Evolutionary conservation across 2,329 filamentous ascomycete species (phyloP), one percentile per base, ranked within the genome.

Genomic region (Aureobasidium sp.): DNA sequence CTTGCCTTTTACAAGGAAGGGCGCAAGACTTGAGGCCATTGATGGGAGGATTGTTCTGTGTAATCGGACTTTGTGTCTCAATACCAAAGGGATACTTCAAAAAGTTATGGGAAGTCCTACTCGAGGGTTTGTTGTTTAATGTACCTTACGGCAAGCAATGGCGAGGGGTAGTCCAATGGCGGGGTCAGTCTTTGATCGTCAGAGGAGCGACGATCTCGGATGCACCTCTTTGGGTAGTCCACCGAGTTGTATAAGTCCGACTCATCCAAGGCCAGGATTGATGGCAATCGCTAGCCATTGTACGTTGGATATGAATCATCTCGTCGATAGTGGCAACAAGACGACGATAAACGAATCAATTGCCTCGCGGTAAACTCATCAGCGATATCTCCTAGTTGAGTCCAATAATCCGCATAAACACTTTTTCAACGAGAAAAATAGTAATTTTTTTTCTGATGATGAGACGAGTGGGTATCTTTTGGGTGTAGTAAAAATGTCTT

Each of bases 1-100:
- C 68, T 80, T 80, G 9, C 77, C 77, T 15, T 73, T 64, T 4
- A 80, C 74, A 22, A 67, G 68, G 65, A 77, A 79, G 3, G 72
- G 67, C 12, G 41, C 39, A 45, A 49, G n/a, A 27, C 14, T 25
- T 15, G 45, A 49, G 6, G 56, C 48, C 55, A 63, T 63, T 60
- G 9, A 4, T 48, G 31, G 31, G n/a, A n/a, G 34, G 20, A 14
- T 12, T 12, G 7, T n/a, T 44, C 14, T 51, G 17, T 12, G 7
- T 31, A 17, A 34, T 22, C 25, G 15, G 22, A 39, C 11, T 29
- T 39, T 11, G 4, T 31, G 5, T 29, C 20, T 31, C 20, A 25
- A 51, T 20, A 25, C 3, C 6, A 48, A 31, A n/a, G 5, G 3
- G 3, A 9, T 34, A 17, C 2, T 12, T 22, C 31, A 14, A 15